A percentile compares a stretch with the other conserved stretches of the same genome.
phyloP scores from a whole-genome alignment of 768 basidiomycete species.

The Auriculariales sp. region DNA sequence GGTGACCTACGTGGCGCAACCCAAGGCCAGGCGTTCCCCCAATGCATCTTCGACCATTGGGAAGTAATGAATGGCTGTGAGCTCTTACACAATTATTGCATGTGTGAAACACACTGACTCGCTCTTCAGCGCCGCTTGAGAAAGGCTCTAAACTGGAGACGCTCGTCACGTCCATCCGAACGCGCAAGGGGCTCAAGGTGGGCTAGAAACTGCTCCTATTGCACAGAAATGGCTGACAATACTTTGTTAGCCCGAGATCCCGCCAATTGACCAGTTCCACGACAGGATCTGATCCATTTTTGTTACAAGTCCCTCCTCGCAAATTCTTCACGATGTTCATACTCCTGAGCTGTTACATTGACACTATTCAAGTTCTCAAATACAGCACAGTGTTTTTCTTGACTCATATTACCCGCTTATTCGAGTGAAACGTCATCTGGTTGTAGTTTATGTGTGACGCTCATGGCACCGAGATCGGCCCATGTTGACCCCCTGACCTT shows the following conservation, averaged over 20 bases:
- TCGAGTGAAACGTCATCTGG: too few relatives aligned
- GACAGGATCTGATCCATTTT: slow-evolving; percentile 18
- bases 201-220: not conserved
- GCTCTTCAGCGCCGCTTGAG: slow-evolving; percentile 16
- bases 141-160: slow-evolving; percentile 24
- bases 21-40: slow-evolving; percentile 38
- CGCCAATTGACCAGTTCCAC: slow-evolving; percentile 20
- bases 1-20: slow-evolving; percentile 32
- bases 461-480: too few relatives aligned
- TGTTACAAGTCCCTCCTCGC: not conserved
- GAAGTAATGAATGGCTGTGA: slow-evolving; percentile 13
- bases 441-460: too few relatives aligned
- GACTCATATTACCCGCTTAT: too few relatives aligned
- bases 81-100: not conserved
- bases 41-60: slow-evolving; percentile 28
- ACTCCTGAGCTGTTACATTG: too few relatives aligned
- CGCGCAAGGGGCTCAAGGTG: slow-evolving; percentile 28
- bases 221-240: not conserved
- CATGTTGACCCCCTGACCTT: too few relatives aligned
- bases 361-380: too few relatives aligned
- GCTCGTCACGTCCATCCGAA: slow-evolving; percentile 25
- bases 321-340: not conserved
- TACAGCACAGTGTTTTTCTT: too few relatives aligned
- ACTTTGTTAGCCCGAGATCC: slow-evolving; percentile 19
- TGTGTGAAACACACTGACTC: not conserved